phyloP scores from a whole-genome alignment of 1,284 basidiomycete genomes.

The Cutaneotrichosporon daszewskae region DNA sequence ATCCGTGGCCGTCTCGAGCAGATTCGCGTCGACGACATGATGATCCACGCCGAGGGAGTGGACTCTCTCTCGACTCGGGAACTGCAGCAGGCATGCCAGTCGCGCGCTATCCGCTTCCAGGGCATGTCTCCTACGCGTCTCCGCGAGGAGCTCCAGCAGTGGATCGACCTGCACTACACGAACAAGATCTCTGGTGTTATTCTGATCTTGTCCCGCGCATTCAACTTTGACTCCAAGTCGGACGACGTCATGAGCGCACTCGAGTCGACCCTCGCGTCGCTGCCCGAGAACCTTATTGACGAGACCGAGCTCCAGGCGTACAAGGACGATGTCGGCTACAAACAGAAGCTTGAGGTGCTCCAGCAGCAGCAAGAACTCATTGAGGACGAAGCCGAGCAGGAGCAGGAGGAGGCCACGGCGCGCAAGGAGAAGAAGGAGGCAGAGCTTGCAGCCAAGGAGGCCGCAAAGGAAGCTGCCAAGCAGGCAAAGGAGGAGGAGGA shows the following conservation, averaged over 20 bases:
- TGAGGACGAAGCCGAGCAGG: conserved; percentile 97
- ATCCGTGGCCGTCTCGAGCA: conserved; percentile 79
- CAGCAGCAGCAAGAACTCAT: conserved; percentile 99
- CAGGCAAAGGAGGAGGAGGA: no score
- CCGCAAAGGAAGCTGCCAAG: conserved; percentile 53
- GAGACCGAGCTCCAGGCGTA: conserved; percentile 96
- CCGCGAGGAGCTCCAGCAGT: conserved; percentile 81
- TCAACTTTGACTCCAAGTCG: conserved; percentile 82
- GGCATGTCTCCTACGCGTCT: conserved; percentile 77
- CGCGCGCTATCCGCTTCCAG: conserved; percentile 83
- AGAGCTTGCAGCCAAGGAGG: conserved; percentile 55
- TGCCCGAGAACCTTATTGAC: conserved; percentile 93
- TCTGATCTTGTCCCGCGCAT: conserved; percentile 85
- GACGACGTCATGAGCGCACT: conserved; percentile 77
- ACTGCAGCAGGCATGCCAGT: conserved; percentile 87
- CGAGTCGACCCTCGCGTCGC: conserved; percentile 82
- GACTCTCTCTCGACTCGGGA: conserved; percentile 85
- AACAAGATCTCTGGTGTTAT: conserved; percentile 84
- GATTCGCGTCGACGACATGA: conserved; percentile 82
- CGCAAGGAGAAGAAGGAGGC: conserved; percentile 76
- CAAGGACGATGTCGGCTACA: conserved; percentile 81
- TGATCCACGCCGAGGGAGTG: conserved; percentile 83
- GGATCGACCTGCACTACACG: conserved; percentile 89
- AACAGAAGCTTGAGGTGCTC: conserved; percentile 95
- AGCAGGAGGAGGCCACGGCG: conserved; percentile 89